phyloP scores from a whole-genome alignment of 208 protist species.

The Trypanosoma congolense region DNA sequence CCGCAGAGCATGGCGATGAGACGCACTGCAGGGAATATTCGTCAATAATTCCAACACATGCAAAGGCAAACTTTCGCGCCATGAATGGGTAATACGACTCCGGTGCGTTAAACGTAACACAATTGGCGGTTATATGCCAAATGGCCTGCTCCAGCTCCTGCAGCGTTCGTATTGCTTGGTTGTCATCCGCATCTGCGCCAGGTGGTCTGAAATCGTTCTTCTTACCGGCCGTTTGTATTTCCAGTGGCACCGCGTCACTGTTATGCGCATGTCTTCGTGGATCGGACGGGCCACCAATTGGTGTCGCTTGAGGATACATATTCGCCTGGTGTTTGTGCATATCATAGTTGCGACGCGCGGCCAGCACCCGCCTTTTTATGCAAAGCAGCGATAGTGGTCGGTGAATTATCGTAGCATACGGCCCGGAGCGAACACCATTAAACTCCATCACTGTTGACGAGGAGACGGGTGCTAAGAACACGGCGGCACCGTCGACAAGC shows the following conservation, averaged over 20 bases:
- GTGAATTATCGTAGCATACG: slow-evolving; percentile 54
- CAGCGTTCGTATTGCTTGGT: slow-evolving; percentile 28
- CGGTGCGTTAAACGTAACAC: slow-evolving; percentile 78
- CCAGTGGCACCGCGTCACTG: neutral
- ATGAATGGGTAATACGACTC: slow-evolving; percentile 69
- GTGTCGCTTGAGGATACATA: neutral
- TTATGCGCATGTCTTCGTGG: slow-evolving; percentile 9
- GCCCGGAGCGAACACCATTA: slow-evolving; percentile 58
- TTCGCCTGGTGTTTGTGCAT: slow-evolving; percentile 13
- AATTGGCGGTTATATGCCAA: slow-evolving; percentile 82
- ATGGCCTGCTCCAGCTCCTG: slow-evolving; percentile 66
- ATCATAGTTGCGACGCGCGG: slow-evolving; percentile 50
- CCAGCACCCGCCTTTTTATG: slow-evolving; percentile 52
- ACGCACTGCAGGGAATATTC: slow-evolving; percentile 56
- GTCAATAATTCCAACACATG: slow-evolving; percentile 50
- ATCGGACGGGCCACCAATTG: slow-evolving; percentile 11
- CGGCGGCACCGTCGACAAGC: slow-evolving; percentile 47
- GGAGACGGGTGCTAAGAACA: slow-evolving; percentile 62
- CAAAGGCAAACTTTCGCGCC: slow-evolving; percentile 47
- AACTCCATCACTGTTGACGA: slow-evolving; percentile 78
- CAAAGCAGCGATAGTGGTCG: slow-evolving; percentile 45
- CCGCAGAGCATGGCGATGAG: neutral
- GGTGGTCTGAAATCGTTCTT: neutral
- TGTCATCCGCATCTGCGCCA: slow-evolving; percentile 5
- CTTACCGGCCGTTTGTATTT: neutral